Evolutionary conservation across 2,329 filamentous ascomycete species (phyloP).

Genomic region (Aspergillus arachidicola): DNA sequence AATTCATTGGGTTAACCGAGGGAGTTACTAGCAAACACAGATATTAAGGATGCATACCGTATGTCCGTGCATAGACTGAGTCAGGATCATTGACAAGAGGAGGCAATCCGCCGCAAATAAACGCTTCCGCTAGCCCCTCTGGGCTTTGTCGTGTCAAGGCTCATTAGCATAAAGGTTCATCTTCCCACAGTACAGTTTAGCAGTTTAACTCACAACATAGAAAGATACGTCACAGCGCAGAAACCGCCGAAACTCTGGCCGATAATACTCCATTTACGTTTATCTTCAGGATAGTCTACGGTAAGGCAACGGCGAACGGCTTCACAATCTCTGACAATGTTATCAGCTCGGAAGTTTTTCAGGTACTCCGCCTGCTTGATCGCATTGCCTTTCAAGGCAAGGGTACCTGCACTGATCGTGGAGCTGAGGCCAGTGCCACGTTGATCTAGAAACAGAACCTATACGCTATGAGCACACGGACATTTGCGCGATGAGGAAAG

Average conservation of each 20-base stretch:
- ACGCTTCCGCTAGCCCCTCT: conserved; percentile 77
- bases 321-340: conserved; percentile 85
- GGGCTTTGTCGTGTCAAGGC: conserved; percentile 49
- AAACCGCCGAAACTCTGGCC: conserved; percentile 95
- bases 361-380: conserved; percentile 77
- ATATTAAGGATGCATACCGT: conserved; percentile 40
- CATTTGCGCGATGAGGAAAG: background rate
- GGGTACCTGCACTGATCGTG: conserved; percentile 72
- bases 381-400: conserved; percentile 65
- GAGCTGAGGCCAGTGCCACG: conserved; percentile 85
- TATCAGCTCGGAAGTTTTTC: conserved; percentile 84
- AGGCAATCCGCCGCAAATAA: conserved; percentile 81
- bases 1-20: conserved; percentile 24
- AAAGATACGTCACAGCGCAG: conserved; percentile 80
- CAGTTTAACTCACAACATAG: conserved; percentile 57
- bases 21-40: background rate
- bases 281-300: conserved; percentile 65
- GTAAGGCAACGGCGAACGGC: conserved; percentile 78
- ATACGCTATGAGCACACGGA: conserved; percentile 4
- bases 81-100: conserved; percentile 73
- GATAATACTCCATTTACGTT: conserved; percentile 80
- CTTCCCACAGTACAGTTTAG: too few relatives aligned
- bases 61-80: conserved; percentile 74
- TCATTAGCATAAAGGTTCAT: background rate
- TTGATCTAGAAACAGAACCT: conserved; percentile 80